Evolutionary conservation across 73 alveolate genomes (phyloP).

Genomic region (Urostyla sp.): DNA sequence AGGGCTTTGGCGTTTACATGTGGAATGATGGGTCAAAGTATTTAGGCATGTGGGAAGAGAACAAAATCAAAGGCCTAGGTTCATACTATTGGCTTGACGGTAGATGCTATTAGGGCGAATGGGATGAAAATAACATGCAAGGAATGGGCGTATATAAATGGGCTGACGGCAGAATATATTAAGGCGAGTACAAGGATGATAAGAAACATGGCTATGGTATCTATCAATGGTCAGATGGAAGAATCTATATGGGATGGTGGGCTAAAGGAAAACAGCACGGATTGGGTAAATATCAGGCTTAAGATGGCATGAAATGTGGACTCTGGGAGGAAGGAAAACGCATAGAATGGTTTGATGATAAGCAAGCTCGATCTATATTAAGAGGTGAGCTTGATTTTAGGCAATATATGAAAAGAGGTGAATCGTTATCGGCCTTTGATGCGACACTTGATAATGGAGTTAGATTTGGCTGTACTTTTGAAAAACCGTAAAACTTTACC

Average conservation of each 20-base stretch:
- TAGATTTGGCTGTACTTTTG: too few species aligned
- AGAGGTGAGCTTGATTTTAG: neutral
- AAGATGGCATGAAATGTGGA: slow-evolving; percentile 58
- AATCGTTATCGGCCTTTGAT: too few species aligned
- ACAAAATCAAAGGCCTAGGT: slow-evolving; percentile 65
- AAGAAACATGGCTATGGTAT: slow-evolving; percentile 72
- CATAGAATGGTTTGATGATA: slow-evolving; percentile 38
- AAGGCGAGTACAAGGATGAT: slow-evolving; percentile 74
- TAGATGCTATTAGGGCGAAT: slow-evolving; percentile 62
- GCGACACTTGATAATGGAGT: too few species aligned
- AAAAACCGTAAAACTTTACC: too few species aligned
- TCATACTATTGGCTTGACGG: slow-evolving; percentile 68
- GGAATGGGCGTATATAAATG: slow-evolving; percentile 58
- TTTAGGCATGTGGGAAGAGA: slow-evolving; percentile 62
- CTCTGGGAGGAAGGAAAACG: slow-evolving; percentile 69
- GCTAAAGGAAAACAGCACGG: slow-evolving; percentile 66
- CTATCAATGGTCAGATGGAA: slow-evolving; percentile 65
- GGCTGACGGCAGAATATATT: slow-evolving; percentile 61
- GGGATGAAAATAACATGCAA: slow-evolving; percentile 59
- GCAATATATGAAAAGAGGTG: neutral
- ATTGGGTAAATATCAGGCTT: slow-evolving; percentile 60
- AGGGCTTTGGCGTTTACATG: slow-evolving; percentile 65
- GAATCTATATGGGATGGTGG: slow-evolving; percentile 74
- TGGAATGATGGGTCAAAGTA: slow-evolving; percentile 57
- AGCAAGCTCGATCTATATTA: neutral